A percentile compares a stretch with the other conserved stretches of the same genome.
phyloP scores from a whole-genome alignment of 2,329 filamentous ascomycete genomes.

The Chaetomiaceae sp. region DNA sequence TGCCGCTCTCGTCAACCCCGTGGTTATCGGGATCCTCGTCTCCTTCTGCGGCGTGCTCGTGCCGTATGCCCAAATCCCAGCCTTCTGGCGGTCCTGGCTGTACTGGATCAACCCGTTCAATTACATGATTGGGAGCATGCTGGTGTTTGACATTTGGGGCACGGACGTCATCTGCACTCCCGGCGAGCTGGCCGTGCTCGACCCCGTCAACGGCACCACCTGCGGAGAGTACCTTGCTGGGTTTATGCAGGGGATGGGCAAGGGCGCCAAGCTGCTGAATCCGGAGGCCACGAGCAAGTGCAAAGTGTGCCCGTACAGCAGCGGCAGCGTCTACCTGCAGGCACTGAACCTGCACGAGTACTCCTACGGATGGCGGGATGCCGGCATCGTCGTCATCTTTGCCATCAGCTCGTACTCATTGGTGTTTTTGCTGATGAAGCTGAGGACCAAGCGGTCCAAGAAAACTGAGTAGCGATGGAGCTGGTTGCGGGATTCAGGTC shows the following conservation, averaged over 20 bases:
- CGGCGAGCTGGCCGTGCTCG: conserved; percentile 47
- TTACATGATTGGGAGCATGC: conserved; percentile 54
- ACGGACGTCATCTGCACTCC: conserved; percentile 43
- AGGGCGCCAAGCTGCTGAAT: conserved; percentile 51
- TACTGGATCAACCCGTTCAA: conserved; percentile 60
- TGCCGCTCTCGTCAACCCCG: conserved; percentile 53
- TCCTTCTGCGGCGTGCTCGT: conserved; percentile 74
- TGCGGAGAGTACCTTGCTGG: conserved; percentile 53
- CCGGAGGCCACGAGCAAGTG: conserved; percentile 54
- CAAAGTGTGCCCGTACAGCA: conserved; percentile 56
- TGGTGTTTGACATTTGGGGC: conserved; percentile 49
- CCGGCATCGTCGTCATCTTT: conserved; percentile 55
- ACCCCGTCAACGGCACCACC: conserved; percentile 47
- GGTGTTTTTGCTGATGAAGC: conserved; percentile 45
- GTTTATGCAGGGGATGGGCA: conserved; percentile 48
- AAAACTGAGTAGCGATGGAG: conserved; percentile 35
- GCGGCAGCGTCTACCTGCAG: conserved; percentile 55
- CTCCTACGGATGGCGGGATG: conserved; percentile 63
- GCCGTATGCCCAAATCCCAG: conserved; percentile 56
- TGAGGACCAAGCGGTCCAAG: conserved; percentile 46
- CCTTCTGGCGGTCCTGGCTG: conserved; percentile 66
- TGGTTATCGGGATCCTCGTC: conserved; percentile 55
- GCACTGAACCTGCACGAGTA: conserved; percentile 58
- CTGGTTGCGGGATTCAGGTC: not conserved
- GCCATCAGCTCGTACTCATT: conserved; percentile 48